Percentiles rank a stretch among this genome's conserved stretches.
These are phyloP conservation scores for Gastroboletus turbinatus DNA, from an alignment of 1,284 basidiomycete genomes.

Conservation along the genomic window DNA sequence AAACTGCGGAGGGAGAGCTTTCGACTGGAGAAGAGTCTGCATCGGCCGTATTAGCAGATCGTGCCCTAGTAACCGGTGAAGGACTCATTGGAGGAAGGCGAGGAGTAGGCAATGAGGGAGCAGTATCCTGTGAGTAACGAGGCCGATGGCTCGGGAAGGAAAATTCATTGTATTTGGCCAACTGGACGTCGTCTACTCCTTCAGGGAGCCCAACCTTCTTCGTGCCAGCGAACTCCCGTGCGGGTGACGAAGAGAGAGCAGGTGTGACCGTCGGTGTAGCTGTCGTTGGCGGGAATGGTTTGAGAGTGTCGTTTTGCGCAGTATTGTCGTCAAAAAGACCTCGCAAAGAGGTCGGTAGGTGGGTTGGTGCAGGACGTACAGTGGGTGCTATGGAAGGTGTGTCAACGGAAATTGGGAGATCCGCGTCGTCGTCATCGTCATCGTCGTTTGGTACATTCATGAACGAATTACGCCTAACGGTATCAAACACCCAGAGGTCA, in stretches of 20 bases:
- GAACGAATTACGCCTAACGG: constrained; percentile 50
- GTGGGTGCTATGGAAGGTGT: constrained; percentile 41
- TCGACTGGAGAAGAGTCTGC: constrained; percentile 31
- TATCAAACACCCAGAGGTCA: constrained; percentile 76
- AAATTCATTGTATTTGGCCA: constrained; percentile 52
- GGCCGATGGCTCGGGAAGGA: constrained; percentile 46
- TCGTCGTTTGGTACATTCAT: constrained; percentile 22
- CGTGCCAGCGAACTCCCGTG: constrained; percentile 22
- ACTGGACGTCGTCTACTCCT: constrained; percentile 40
- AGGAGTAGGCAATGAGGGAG: constrained; percentile 35
- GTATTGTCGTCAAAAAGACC: constrained; percentile 62
- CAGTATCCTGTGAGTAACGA: constrained; percentile 50
- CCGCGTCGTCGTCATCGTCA: constrained; percentile 20
- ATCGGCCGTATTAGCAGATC: constrained; percentile 51
- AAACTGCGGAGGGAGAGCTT: constrained; percentile 6
- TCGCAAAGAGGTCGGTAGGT: constrained; percentile 70
- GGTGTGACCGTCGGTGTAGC: constrained; percentile 33
- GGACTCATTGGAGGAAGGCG: constrained; percentile 34
- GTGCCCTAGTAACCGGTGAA: constrained; percentile 44
- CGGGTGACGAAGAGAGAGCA: constrained; percentile 27
- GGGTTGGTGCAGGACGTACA: constrained; percentile 44
- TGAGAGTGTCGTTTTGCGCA: constrained; percentile 42
- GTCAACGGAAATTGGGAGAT: constrained; percentile 30
- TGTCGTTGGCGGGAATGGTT: constrained; percentile 34
- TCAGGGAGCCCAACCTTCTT: constrained; percentile 21